Evolutionary conservation across 371 early-diverging fungal species (phyloP).

Genomic region (Rhizopus microsporus): DNA sequence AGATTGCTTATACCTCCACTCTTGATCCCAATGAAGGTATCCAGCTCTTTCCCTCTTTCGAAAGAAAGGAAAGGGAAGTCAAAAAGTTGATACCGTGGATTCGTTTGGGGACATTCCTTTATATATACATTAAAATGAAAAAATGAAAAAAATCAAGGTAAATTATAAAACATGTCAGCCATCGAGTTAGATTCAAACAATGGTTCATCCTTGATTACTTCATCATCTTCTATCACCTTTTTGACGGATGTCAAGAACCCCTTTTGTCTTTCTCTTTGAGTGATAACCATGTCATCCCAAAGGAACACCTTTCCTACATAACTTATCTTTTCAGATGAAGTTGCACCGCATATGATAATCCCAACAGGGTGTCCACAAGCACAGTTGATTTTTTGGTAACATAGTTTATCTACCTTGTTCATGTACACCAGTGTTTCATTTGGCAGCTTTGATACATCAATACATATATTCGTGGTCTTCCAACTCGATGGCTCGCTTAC

Average conservation of each 20-base stretch:
- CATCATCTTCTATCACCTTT: neutral
- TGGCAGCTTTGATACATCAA: constrained; percentile 8
- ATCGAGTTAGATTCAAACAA: constrained; percentile 8
- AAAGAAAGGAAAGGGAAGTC: neutral
- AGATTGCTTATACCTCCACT: constrained; percentile 47
- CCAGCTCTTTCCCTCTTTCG: constrained; percentile 5
- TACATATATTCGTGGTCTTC: constrained; percentile 5
- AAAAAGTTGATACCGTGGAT: constrained; percentile 30
- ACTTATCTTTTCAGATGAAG: neutral
- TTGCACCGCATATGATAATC: constrained; percentile 9
- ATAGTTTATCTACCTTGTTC: constrained; percentile 8
- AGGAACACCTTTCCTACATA: constrained; percentile 18
- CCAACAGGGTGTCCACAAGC: constrained; percentile 7
- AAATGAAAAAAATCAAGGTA: constrained; percentile 18
- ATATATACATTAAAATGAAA: constrained; percentile 10
- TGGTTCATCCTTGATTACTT: neutral
- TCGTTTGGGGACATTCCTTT: constrained; percentile 39
- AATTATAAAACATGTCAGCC: constrained; percentile 17
- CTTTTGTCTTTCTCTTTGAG: neutral
- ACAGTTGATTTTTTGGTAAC: constrained; percentile 8
- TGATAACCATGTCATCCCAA: neutral
- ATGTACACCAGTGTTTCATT: constrained; percentile 3
- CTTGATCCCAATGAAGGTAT: constrained; percentile 27
- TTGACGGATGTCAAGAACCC: neutral
- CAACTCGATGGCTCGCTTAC: constrained; percentile 6